A percentile compares a stretch with the other conserved stretches of the same genome.
Evolutionary conservation across 2,329 filamentous ascomycete species (phyloP).

Genomic region (Fusarium buharicum): DNA sequence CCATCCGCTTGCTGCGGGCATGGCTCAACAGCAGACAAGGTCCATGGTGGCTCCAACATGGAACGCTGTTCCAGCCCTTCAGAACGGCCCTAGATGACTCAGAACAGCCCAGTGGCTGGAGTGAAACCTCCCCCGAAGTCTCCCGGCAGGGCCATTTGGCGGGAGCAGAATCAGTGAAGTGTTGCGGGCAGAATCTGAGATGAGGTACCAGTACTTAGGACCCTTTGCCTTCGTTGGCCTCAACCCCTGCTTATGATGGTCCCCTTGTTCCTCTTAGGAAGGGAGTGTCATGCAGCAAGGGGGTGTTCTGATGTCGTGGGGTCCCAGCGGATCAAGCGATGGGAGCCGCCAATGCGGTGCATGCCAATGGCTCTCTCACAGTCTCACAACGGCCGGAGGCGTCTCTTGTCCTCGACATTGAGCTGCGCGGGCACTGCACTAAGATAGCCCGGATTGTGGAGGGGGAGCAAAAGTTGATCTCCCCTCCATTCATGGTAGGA

Average conservation of each 20-base stretch:
- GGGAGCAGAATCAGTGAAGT: constrained; percentile 10
- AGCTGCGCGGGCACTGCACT: constrained; percentile 35
- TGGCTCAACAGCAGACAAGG: constrained; percentile 45
- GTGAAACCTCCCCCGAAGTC: constrained; percentile 40
- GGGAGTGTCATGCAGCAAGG: constrained; percentile 39
- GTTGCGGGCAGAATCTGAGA: not conserved
- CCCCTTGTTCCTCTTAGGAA: constrained; percentile 32
- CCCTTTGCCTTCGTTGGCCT: constrained; percentile 38
- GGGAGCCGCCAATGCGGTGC: constrained; percentile 43
- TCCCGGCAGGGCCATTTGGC: constrained; percentile 35
- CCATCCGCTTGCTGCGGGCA: constrained; percentile 39
- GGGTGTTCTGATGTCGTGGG: constrained; percentile 41
- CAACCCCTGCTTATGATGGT: constrained; percentile 34
- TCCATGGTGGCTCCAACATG: constrained; percentile 15
- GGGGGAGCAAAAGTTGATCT: constrained; percentile 32
- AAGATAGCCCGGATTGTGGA: constrained; percentile 42
- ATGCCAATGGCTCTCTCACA: constrained; percentile 42
- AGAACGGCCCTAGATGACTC: constrained; percentile 17
- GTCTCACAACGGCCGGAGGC: constrained; percentile 40
- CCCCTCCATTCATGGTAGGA: constrained; percentile 4
- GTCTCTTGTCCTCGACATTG: constrained; percentile 36
- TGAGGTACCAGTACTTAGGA: constrained; percentile 42
- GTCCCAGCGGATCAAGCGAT: constrained; percentile 43
- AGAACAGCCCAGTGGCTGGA: constrained; percentile 12
- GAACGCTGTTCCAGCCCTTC: constrained; percentile 26